Evolutionary conservation across 192 early-diverging fungal species (phyloP), one percentile per base, ranked within the genome.

Genomic region (Coemansia reversa): DNA sequence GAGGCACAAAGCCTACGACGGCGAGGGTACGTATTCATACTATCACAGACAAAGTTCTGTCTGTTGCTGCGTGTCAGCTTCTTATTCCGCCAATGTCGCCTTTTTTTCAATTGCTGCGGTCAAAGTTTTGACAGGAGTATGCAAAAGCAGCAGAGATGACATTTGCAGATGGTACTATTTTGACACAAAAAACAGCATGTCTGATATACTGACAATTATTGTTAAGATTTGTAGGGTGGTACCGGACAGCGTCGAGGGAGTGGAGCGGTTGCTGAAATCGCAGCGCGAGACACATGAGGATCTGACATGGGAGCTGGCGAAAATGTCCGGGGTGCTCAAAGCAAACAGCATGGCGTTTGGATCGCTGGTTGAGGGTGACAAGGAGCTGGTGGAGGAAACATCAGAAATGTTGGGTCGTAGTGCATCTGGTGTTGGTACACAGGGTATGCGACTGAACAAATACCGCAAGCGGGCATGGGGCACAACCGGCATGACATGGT

Each of bases 401-500:
- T 25, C 67, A 9, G 60, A 68, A n/a, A 18, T 64, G 51, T 62
- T 82, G 30, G 65, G 60, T 23, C 54, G 59, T 45, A 82, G 72
- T 61, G 65, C 69, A 28, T 39, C 65, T n/a, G 58, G 70, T 14
- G 62, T 82, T 30, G 62, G 62, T 20, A 58, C 23, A 32, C 79
- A 82, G n/a, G 75, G 79, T 18, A 55, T 42, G 5, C 67, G 75
- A 45, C 66, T 82, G 29, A 52, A 48, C 52, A 70, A 74, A 62
- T 82, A 74, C 71, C 79, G 79, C 63, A 74, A 73, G 67, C 74
- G 68, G 25, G 67, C 79, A 24, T 82, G 79, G 79, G 79, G 74
- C 53, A 82, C 79, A 22, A 76, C 79, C 5, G 79, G 79, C 18
- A 51, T 82, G 60, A 82, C 79, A 7, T 76, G 74, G 79, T 51